phyloP scores from a whole-genome alignment of 2,329 filamentous ascomycete species.

The Fusarium sp. region DNA sequence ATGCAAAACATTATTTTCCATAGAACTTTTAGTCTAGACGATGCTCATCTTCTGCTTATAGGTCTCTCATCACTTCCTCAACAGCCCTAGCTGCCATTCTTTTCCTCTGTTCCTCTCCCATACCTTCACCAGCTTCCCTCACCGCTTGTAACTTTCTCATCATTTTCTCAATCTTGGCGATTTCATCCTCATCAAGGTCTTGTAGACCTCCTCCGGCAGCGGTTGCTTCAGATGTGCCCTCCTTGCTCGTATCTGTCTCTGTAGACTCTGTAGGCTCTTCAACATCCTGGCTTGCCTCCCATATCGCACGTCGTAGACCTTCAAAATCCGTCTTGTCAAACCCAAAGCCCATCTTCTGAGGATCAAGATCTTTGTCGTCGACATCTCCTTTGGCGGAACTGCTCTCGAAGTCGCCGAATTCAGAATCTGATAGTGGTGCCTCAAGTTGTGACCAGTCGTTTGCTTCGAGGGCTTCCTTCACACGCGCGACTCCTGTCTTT shows the following conservation, averaged over 20 bases:
- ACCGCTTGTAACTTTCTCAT: constrained; percentile 74
- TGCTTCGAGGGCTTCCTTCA: constrained; percentile 71
- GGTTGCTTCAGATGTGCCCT: constrained; percentile 13
- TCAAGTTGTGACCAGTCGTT: constrained; percentile 70
- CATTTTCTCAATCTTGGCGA: constrained; percentile 71
- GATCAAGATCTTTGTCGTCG: constrained; percentile 56
- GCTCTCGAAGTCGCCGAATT: constrained; percentile 52
- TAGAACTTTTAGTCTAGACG: background rate
- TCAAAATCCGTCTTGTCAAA: constrained; percentile 66
- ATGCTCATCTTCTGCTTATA: constrained; percentile 50
- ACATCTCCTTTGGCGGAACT: constrained; percentile 50
- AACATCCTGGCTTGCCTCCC: constrained; percentile 53
- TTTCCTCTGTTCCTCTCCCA: constrained; percentile 71
- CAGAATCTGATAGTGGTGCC: constrained; percentile 44
- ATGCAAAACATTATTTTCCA: background rate
- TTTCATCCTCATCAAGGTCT: constrained; percentile 63
- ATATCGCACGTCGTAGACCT: constrained; percentile 65
- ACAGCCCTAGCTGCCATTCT: constrained; percentile 72
- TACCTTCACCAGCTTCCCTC: constrained; percentile 67
- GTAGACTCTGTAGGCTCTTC: constrained; percentile 21
- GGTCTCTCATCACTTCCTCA: constrained; percentile 72
- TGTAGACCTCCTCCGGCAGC: constrained; percentile 56
- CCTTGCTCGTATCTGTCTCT: constrained; percentile 27
- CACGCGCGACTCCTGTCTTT: constrained; percentile 68
- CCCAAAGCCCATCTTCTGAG: constrained; percentile 63